Conservation (phyloP, 2,329 filamentous ascomycete species). For the Zymoseptoria brevis region DNA sequence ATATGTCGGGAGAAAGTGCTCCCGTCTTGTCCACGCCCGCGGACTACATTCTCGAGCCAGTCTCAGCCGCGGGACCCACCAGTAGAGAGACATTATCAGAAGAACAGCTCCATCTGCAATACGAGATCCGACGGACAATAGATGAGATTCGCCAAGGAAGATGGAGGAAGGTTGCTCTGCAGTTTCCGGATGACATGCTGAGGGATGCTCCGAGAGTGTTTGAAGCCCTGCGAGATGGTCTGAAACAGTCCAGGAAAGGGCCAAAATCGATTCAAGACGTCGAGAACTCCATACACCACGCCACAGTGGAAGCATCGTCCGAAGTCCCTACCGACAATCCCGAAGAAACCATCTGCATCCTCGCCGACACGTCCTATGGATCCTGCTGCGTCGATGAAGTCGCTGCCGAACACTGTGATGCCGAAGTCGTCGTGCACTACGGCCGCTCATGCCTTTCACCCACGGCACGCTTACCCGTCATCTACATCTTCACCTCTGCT, state of each 20-base stretch:
- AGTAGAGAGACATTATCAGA: slow-evolving; percentile 42
- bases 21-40: slow-evolving; percentile 58
- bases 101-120: slow-evolving; percentile 65
- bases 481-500: slow-evolving; percentile 81
- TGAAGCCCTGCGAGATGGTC: slow-evolving; percentile 51
- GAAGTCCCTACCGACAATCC: not conserved
- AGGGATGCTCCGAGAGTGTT: slow-evolving; percentile 75
- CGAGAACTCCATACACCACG: not conserved
- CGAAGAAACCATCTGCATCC: slow-evolving; percentile 59
- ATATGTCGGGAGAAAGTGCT: slow-evolving; percentile 28
- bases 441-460: slow-evolving; percentile 87
- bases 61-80: slow-evolving; percentile 31
- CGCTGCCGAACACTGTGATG: slow-evolving; percentile 84
- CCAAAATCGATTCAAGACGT: not conserved
- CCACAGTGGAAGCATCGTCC: not conserved
- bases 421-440: slow-evolving; percentile 89
- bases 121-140: slow-evolving; percentile 78
- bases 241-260: slow-evolving; percentile 26
- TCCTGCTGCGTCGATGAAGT: slow-evolving; percentile 96
- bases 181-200: slow-evolving; percentile 92
- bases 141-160: slow-evolving; percentile 62
- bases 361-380: slow-evolving; percentile 94
- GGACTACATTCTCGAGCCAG: slow-evolving; percentile 50
- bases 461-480: slow-evolving; percentile 75
- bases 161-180: slow-evolving; percentile 76